Evolutionary conservation across 495 filamentous ascomycete species (phyloP), one percentile per base, ranked within the genome.

Genomic region (Xylaria intraflava): DNA sequence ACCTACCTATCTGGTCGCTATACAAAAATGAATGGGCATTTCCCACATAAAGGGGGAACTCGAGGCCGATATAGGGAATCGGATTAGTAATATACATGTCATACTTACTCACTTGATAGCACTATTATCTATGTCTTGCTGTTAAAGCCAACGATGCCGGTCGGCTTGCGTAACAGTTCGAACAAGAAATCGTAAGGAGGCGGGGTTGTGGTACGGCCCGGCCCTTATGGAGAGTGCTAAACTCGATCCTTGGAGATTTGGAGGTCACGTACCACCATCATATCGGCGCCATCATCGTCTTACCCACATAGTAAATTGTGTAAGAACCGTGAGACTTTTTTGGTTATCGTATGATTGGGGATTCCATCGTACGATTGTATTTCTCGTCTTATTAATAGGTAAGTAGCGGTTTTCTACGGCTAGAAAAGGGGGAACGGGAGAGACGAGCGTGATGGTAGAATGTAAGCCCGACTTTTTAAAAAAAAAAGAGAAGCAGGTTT

Each of bases 361-460:
- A 23, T 45, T 14, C 0, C 35, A 54, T 47, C 51, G 51, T 54
- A 54, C 51, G 51, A 54, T 54, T 16, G 9, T 8, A 47, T 14
- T 46, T 1, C 30, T 42, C 10, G 27, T 38, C 9, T 31, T 31
- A 20, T 6, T 39, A 39, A 29, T 29, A n/a, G n/a, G n/a, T n/a
- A n/a, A n/a, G n/a, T n/a, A n/a, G n/a, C n/a, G n/a, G n/a, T n/a
- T n/a, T n/a, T n/a, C n/a, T n/a, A n/a, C n/a, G n/a, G n/a, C n/a
- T n/a, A n/a, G n/a, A n/a, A n/a, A n/a, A n/a, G n/a, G n/a, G n/a
- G n/a, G n/a, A n/a, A n/a, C n/a, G n/a, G n/a, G n/a, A n/a, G n/a
- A n/a, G n/a, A n/a, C n/a, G n/a, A n/a, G n/a, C n/a, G n/a, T n/a
- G n/a, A n/a, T n/a, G n/a, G n/a, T n/a, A n/a, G n/a, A n/a, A n/a